phyloP scores from a whole-genome alignment of 176 grass and related monocot species.

The Hordeum marinum region DNA sequence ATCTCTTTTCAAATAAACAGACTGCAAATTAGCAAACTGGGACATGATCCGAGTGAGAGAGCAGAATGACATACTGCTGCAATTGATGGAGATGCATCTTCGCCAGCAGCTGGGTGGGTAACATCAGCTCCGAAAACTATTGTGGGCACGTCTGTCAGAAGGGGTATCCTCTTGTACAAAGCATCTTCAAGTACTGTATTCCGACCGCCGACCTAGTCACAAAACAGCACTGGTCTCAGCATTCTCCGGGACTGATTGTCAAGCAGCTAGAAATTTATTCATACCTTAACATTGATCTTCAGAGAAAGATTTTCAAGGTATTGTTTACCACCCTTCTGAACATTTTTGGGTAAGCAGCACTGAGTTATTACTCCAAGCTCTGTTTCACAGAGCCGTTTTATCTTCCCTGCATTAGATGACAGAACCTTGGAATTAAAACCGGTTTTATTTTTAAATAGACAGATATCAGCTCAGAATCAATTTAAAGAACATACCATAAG shows the following conservation, averaged over 20 bases:
- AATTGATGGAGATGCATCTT: slow-evolving; percentile 64
- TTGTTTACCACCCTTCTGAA: slow-evolving; percentile 44
- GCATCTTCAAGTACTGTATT: slow-evolving; percentile 71
- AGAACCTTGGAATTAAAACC: not conserved
- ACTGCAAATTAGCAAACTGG: not conserved
- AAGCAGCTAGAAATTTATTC: not conserved
- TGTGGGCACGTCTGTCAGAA: slow-evolving; percentile 54
- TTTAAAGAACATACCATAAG: slow-evolving; percentile 43
- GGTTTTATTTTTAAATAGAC: not conserved
- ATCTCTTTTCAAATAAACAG: not conserved
- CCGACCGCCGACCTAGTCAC: slow-evolving; percentile 49
- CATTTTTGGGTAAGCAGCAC: slow-evolving; percentile 55
- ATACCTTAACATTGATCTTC: slow-evolving; percentile 94
- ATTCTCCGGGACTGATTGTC: not conserved
- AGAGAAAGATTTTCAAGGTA: slow-evolving; percentile 71
- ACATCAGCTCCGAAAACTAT: slow-evolving; percentile 86
- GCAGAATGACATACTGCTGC: slow-evolving; percentile 43
- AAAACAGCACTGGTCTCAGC: not conserved
- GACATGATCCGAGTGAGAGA: not conserved
- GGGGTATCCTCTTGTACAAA: slow-evolving; percentile 36
- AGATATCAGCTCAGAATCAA: not conserved
- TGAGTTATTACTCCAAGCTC: slow-evolving; percentile 69
- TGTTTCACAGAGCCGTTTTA: slow-evolving; percentile 68
- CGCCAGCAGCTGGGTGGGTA: slow-evolving; percentile 67
- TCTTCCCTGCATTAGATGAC: slow-evolving; percentile 37